Base-by-base conservation (phyloP, 176 grass and related monocot species). In the Carex parvula region DNA sequence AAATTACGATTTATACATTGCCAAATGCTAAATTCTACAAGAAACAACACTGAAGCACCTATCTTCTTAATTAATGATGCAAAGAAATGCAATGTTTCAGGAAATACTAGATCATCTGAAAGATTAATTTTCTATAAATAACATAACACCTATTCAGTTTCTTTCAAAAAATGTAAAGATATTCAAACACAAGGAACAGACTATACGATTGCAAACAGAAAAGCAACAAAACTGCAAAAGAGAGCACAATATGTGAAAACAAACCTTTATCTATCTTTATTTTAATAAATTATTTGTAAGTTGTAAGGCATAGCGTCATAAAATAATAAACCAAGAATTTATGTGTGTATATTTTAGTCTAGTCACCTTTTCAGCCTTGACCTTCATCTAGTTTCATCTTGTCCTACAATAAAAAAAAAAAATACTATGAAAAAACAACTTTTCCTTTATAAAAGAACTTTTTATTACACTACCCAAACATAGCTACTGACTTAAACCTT, bases 361-460 rank as follows among this genome's bases (percentile, higher is more conserved):
- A 90, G 83, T 93, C 95, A 91, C 95, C 87, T 98, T 97, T 92
- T 81, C 33, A 81, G 67, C 64, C 82, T 89, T 86, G 92, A 85
- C 60, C 87, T 91, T 98, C 92, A 94, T 98, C 92, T 98, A 97
- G 85, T 96, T 88, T 96, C 81, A 79, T 93, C 95, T 90, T 88
- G 89, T 93, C 92, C 92, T 97, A 97, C 92, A 97, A 94, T 21
- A 93, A 88, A 73, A n/a, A 90, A 6, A 84, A 59, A 59, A 80
- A 50, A 76, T 44, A 85, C 55, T 60, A 81, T 41, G 54, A 81
- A 81, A 81, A 81, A 63, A 41, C 57, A 58, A 41, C 41, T 73
- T 83, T 62, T 83, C 50, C 68, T 44, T 78, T 78, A 56, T 78
- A 30, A 78, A 56, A 71, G 17, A 71, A 32, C 18, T 57, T 55